Percentiles rank a stretch among this genome's conserved stretches.
Evolutionary conservation across 345 rosid species (phyloP).

Genomic region (Brassica nigra): DNA sequence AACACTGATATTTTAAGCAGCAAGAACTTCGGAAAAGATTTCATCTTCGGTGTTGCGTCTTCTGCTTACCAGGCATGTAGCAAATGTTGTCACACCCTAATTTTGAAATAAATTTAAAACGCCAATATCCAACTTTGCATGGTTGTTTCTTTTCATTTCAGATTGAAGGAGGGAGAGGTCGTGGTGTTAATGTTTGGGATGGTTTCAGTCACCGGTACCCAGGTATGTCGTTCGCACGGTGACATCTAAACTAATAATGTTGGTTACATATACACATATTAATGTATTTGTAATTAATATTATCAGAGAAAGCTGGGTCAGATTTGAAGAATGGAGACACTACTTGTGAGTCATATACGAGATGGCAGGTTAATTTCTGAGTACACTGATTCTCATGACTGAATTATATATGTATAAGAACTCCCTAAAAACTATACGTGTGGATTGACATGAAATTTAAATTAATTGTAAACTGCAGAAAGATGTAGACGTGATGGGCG

Average conservation of each 20-base stretch:
- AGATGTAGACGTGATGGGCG: conserved; percentile 13
- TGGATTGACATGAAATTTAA: neutral
- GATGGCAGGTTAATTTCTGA: neutral
- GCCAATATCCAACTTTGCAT: neutral
- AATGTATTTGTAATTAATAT: neutral
- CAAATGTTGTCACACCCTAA: neutral
- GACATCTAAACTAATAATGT: neutral
- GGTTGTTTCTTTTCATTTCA: neutral
- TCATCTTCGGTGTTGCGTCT: neutral
- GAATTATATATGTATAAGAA: neutral
- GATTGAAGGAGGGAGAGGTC: neutral
- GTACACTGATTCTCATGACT: neutral
- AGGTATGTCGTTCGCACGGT: neutral
- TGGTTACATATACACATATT: neutral
- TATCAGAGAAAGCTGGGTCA: neutral
- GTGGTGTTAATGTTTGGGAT: neutral
- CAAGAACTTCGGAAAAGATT: no score
- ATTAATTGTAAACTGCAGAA: conserved; percentile 10
- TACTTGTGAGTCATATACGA: neutral
- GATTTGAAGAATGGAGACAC: neutral
- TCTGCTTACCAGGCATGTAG: neutral
- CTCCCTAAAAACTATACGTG: neutral
- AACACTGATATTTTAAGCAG: no score
- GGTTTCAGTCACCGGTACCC: neutral
- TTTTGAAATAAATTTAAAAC: neutral